Evolutionary conservation across 164 flowering plant species (phyloP).

Genomic region (Brasenia schreberi): DNA sequence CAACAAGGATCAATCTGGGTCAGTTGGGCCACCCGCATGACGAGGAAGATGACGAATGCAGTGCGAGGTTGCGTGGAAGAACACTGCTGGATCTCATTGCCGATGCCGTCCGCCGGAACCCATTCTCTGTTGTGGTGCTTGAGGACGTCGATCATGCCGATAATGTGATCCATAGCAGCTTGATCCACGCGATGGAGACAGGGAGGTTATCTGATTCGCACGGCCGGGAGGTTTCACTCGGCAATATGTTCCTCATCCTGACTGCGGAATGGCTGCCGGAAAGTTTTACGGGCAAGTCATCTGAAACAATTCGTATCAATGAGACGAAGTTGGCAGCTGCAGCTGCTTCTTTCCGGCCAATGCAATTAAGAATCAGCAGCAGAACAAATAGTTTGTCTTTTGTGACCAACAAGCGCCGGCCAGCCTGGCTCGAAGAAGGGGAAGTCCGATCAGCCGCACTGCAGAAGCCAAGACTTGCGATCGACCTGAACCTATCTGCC

Average conservation of each 20-base stretch:
- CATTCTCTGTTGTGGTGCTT: slow-evolving; percentile 63
- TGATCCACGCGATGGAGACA: slow-evolving; percentile 74
- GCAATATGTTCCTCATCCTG: slow-evolving; percentile 67
- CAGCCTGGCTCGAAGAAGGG: slow-evolving; percentile 39
- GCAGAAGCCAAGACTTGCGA: slow-evolving; percentile 34
- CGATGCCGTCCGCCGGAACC: slow-evolving; percentile 70
- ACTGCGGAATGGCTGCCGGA: slow-evolving; percentile 57
- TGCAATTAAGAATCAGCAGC: slow-evolving; percentile 12
- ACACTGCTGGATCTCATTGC: slow-evolving; percentile 69
- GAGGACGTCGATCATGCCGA: slow-evolving; percentile 78
- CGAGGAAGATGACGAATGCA: slow-evolving; percentile 24
- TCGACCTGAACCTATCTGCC: slow-evolving; percentile 66
- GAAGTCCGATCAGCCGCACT: slow-evolving; percentile 15
- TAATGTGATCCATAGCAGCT: slow-evolving; percentile 48
- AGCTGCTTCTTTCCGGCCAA: slow-evolving; percentile 42
- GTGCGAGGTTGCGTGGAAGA: slow-evolving; percentile 56
- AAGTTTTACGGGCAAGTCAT: slow-evolving; percentile 9
- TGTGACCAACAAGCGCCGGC: slow-evolving; percentile 31
- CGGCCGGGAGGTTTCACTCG: slow-evolving; percentile 80
- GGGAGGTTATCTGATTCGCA: slow-evolving; percentile 79
- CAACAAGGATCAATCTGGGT: slow-evolving; percentile 49
- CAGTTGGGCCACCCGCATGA: slow-evolving; percentile 14
- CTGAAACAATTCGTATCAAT: slow-evolving; percentile 11
- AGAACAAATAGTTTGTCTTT: not conserved
- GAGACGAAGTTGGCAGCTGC: slow-evolving; percentile 36